Conservation (phyloP, 768 basidiomycete species). For the Sporobolomyces pararoseus region DNA sequence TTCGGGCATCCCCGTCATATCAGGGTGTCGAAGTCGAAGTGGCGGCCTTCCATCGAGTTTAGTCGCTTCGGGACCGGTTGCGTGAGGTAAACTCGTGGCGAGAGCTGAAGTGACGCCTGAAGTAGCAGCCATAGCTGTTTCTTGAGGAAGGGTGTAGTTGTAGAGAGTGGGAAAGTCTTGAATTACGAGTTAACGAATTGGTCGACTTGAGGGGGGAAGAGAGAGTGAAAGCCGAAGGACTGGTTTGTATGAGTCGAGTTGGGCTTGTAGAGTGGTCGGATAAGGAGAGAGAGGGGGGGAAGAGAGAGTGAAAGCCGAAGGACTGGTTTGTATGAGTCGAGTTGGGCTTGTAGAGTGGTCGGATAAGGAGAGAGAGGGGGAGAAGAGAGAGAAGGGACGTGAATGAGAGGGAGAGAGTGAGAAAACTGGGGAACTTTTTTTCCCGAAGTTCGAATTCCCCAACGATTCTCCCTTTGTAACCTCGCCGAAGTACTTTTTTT, state of each 20-base stretch:
- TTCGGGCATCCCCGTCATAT: conserved; percentile 5
- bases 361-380: not conserved
- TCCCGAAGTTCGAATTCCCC: not conserved
- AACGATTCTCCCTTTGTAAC: no score
- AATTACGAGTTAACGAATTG: conserved; percentile 5
- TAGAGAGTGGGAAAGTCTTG: no score
- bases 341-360: not conserved
- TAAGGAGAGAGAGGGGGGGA: conserved; percentile 5
- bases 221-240: conserved; percentile 4
- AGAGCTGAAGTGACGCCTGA: conserved; percentile 9
- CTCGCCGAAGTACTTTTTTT: no score
- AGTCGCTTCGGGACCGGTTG: conserved; percentile 7
- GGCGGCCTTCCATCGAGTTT: conserved; percentile 11
- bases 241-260: conserved; percentile 4
- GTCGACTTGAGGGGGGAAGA: not conserved
- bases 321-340: no score
- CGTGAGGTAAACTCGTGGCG: conserved; percentile 17
- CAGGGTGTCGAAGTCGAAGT: conserved; percentile 36
- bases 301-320: conserved; percentile 1
- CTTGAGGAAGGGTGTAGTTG: not conserved
- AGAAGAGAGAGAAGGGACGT: not conserved
- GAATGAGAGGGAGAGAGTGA: not conserved
- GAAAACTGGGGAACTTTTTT: not conserved
- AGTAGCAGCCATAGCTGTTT: not conserved
- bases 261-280: conserved; percentile 3